Evolutionary conservation across 352 stramenopile species (phyloP), one percentile per base, ranked within the genome.

Genomic region (Albugo laibachii): DNA sequence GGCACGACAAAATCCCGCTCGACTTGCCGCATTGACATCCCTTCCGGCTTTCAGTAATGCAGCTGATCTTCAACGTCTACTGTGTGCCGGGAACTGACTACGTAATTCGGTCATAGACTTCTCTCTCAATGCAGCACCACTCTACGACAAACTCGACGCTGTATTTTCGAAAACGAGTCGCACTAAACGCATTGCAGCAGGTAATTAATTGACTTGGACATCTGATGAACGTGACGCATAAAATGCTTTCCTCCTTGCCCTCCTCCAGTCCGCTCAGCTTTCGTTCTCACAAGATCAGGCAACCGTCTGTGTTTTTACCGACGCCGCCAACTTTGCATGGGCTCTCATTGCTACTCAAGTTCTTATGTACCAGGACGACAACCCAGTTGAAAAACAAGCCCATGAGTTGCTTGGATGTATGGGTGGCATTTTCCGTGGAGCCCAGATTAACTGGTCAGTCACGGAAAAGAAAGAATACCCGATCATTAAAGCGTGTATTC

Each of bases 401-500:
- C 36, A 41, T 41, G 36, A 41, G n/a, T n/a, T 41, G 36, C 36
- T 41, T 41, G 36, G 14, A n/a, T 41, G 36, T n/a, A 41, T 14
- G n/a, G 36, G 36, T 41, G 36, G n/a, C 14, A n/a, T n/a, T 11
- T 54, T 54, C 34, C 27, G 11, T 13, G 50, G 41, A 12, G 40
- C 39, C 1, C 42, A 56, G 31, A 36, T 43, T 1, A 35, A 14
- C 5, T 56, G 50, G 50, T 53, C 15, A 35, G 31, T 53, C 13
- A 18, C 45, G 13, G 50, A 56, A 38, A 53, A 47, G 16, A 43
- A 56, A 48, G 50, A 27, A 13, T 56, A 47, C 38, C 14, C 50
- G 12, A 56, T 56, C 19, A 15, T 50, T 11, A 35, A 42, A 27
- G n/a, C 20, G 14, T 45, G 6, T 15, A 45, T 49, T 15, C 16